Conservation (phyloP, 2,329 filamentous ascomycete species). For the Claviceps spartinae region DNA sequence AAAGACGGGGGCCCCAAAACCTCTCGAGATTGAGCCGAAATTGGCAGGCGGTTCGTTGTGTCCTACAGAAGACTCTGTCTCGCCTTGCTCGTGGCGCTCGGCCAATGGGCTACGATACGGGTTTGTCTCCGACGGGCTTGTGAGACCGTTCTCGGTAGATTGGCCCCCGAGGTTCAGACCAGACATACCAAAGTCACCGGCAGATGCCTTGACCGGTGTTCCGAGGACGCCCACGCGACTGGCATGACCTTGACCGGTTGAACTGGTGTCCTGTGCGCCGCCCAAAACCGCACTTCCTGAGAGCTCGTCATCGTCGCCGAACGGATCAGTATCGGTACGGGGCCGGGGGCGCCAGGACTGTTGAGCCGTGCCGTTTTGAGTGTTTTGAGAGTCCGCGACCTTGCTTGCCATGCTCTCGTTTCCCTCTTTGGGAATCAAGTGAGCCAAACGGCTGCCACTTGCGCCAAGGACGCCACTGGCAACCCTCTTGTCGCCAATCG, state of each 20-base stretch:
- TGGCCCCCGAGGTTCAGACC: slow-evolving; percentile 44
- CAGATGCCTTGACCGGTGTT: slow-evolving; percentile 39
- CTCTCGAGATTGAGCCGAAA: slow-evolving; percentile 42
- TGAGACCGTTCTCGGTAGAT: slow-evolving; percentile 50
- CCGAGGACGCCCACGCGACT: slow-evolving; percentile 32
- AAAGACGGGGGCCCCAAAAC: slow-evolving; percentile 36
- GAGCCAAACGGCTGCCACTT: slow-evolving; percentile 75
- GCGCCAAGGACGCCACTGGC: slow-evolving; percentile 52
- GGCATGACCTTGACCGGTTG: slow-evolving; percentile 12
- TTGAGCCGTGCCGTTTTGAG: slow-evolving; percentile 24
- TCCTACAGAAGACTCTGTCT: slow-evolving; percentile 36
- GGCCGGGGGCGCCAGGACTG: slow-evolving; percentile 45
- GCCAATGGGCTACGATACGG: slow-evolving; percentile 85
- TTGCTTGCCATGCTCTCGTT: slow-evolving; percentile 47
- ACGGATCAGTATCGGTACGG: slow-evolving; percentile 63
- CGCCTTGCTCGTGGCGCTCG: slow-evolving; percentile 54
- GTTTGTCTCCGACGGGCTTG: slow-evolving; percentile 91
- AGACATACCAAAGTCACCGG: slow-evolving; percentile 49
- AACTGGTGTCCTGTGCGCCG: slow-evolving; percentile 58
- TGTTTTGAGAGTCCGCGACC: slow-evolving; percentile 32
- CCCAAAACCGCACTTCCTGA: slow-evolving; percentile 61
- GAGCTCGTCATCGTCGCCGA: slow-evolving; percentile 50
- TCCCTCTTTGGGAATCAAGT: slow-evolving; percentile 67
- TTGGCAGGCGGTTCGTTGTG: slow-evolving; percentile 26
- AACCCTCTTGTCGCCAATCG: slow-evolving; percentile 59